Base-by-base conservation (phyloP, 352 stramenopile species). In the Phytopythium kandeliae region DNA sequence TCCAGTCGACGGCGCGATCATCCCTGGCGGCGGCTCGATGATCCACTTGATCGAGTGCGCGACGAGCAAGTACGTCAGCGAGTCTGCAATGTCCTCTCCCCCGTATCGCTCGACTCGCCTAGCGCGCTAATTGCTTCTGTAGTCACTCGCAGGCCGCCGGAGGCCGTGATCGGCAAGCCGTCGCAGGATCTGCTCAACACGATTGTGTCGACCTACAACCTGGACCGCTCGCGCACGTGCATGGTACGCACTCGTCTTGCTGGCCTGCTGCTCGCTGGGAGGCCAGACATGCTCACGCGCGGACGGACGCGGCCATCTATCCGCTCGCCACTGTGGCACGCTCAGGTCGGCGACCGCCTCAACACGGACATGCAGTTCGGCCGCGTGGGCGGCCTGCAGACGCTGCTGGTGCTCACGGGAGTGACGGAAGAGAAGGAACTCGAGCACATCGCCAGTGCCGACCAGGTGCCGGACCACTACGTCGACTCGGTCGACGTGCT, bases 341-440 rank as follows among this genome's bases (percentile, higher is more conserved):
- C 5, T 21, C 49, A 90, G 79, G 79, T 93, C n/a, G 83, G 83
- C 49, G 83, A 93, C 47, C 75, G 78, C 24, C 57, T 93, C 33
- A 85, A 77, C 26, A 93, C 83, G 1, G 83, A 93, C 63, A 93
- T 93, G 61, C 76, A 87, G 60, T 93, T 93, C 30, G 83, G 83
- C 44, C 76, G 77, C 26, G 69, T 72, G 16, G 83, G 83, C 31
- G 78, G 80, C 4, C 43, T 91, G 41, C 63, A 81, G 38, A 93
- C 83, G 35, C 62, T 93, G 53, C 65, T 93, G 7, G 83, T 93
- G 49, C 68, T 93, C 45, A 82, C 69, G 16, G 79, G 83, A 19
- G 73, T 89, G 51, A 91, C 83, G 26, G 62, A 68, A 26, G 72
- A 82, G 43, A 58, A 67, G 33, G 74, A 93, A 44, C 63, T 90